Base-by-base conservation (phyloP, 116 monocot genomes). In the Trichopus zeylanicus region DNA sequence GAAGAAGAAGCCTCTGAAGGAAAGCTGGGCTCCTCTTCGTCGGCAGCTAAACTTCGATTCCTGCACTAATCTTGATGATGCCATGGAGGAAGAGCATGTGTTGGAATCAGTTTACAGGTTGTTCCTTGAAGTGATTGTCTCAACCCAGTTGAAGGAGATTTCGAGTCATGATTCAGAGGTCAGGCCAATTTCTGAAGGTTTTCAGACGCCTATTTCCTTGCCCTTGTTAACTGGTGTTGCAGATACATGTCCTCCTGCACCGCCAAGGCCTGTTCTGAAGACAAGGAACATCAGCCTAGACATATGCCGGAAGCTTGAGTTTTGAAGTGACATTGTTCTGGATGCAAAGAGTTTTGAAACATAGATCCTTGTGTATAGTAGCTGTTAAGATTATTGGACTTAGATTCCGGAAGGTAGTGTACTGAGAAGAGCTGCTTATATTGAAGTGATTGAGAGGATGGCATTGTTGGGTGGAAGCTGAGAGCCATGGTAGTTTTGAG, bases 271-370 rank as follows among this genome's bases (percentile, higher is more conserved):
- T 7, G 7, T 19, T 55, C 13, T 56, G 8, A 75, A 68, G 49
- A 30, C 70, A 29, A 76, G 66, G 70, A 74, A 46, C 26, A 28
- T 79, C 15, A 47, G 39, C 33, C 27, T 18, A 13, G 59, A 59
- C n/a, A 61, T 89, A 39, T 82, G 88, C 39, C 60, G 85, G 15
- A 84, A 93, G 71, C 81, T 93, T 26, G 73, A 87, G 4, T 93
- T 88, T 27, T 81, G 56, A 47, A 63, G 52, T 9, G 25, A 33
- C 46, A 39, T 12, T 31, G 23, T 21, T 49, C 4, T 0, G 3
- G 6, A 22, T 49, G 21, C 19, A 49, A 22, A 21, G 19, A 4
- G 2, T 6, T 22, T 6, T 49, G 23, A 35, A n/a, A n/a, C n/a
- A 42, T 15, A 42, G 13, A 42, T 42, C 12, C 13, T 5, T 33